Evolutionary conservation across 2,329 filamentous ascomycete species (phyloP).

Genomic region (Myriosclerotinia scirpicola): DNA sequence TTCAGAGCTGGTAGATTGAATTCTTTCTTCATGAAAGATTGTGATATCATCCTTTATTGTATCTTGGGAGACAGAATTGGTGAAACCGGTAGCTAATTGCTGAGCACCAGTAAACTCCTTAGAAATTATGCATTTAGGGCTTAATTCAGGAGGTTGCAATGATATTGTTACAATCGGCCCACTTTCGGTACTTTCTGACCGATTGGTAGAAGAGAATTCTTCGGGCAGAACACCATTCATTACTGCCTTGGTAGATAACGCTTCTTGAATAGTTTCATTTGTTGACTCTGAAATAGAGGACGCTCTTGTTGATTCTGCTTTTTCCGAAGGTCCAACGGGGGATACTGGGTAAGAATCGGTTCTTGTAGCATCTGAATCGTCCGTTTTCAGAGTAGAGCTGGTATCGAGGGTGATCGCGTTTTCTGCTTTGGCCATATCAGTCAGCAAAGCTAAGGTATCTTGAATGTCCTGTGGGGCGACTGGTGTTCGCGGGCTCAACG

Average conservation of each 20-base stretch:
- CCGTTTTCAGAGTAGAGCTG: conserved; percentile 42
- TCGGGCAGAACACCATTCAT: conserved; percentile 16
- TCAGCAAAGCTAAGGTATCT: conserved; percentile 33
- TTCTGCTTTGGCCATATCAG: conserved; percentile 43
- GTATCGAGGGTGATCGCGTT: conserved; percentile 56
- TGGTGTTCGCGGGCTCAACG: conserved; percentile 10
- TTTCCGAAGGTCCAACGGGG: conserved; percentile 55
- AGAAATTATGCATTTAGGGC: background rate
- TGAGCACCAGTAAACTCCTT: background rate
- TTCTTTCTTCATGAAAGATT: background rate
- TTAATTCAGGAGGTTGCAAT: background rate
- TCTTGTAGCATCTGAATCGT: conserved; percentile 43
- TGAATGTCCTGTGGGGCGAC: conserved; percentile 31
- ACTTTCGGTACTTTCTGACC: background rate
- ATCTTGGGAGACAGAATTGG: background rate
- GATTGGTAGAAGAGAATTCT: background rate
- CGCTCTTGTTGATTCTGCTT: conserved; percentile 60
- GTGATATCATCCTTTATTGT: background rate
- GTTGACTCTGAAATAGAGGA: conserved; percentile 64
- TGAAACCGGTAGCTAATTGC: background rate
- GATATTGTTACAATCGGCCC: conserved; percentile 4
- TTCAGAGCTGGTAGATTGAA: background rate
- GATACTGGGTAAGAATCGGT: conserved; percentile 60
- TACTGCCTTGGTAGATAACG: conserved; percentile 22
- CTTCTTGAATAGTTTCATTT: conserved; percentile 54